Percentiles rank a stretch among this genome's conserved stretches.
These are phyloP conservation scores for Oryza glaberrima DNA, from an alignment of 176 grass and related monocot species.

Conservation along the genomic window DNA sequence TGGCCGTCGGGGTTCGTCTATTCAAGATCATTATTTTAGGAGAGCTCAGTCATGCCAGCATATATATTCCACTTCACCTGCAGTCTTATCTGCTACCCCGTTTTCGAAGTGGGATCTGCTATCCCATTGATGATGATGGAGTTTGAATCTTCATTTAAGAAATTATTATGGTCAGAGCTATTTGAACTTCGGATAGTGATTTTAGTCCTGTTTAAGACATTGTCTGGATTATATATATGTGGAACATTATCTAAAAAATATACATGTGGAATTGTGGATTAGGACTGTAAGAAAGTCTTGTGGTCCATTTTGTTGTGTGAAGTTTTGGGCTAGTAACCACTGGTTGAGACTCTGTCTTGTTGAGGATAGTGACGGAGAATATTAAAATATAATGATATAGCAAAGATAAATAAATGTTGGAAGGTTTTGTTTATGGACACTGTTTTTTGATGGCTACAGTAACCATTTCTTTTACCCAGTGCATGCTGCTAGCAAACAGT, in stretches of 20 bases:
- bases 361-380: background rate
- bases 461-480: background rate
- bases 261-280: background rate
- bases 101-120: background rate
- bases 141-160: background rate
- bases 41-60: slow-evolving; percentile 6
- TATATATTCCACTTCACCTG: slow-evolving; percentile 12
- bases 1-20: slow-evolving; percentile 21
- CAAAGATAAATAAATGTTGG: background rate
- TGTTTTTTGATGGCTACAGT: background rate
- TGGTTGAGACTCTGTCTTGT: background rate
- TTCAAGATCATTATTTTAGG: slow-evolving; percentile 27
- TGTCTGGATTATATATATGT: background rate
- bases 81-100: background rate
- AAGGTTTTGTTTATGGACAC: background rate
- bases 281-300: background rate
- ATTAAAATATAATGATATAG: slow-evolving; percentile 20
- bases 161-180: slow-evolving; percentile 4
- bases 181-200: background rate
- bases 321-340: background rate
- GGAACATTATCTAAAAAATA: no score
- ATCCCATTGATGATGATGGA: background rate
- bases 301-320: background rate
- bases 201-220: slow-evolving; percentile 2
- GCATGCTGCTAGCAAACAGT: background rate